Conservation (phyloP, 139 green algal species). For the Chlorokybus atmophyticus region DNA sequence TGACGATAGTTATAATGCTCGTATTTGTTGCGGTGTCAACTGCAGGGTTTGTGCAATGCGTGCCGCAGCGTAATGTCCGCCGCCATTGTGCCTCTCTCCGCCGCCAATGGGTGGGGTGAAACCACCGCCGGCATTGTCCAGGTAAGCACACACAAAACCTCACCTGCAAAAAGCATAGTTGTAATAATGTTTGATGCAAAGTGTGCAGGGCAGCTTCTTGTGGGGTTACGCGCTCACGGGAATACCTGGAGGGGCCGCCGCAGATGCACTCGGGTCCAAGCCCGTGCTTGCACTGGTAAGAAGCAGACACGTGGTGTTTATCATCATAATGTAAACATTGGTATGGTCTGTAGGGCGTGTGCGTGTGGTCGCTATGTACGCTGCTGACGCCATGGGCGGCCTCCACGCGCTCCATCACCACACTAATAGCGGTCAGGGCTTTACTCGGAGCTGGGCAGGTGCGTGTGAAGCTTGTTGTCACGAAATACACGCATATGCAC, state of each 20-base stretch:
- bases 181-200: no score
- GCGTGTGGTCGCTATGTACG: conserved; percentile 66
- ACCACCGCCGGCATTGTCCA: conserved; percentile 57
- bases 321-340: no score
- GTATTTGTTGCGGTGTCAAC: no score
- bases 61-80: conserved; percentile 86
- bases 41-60: conserved; percentile 99
- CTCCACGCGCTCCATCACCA: conserved; percentile 18
- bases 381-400: conserved; percentile 67
- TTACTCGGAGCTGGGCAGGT: no score
- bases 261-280: conserved; percentile 63
- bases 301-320: no score
- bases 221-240: conserved; percentile 85
- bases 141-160: no score
- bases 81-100: conserved; percentile 78
- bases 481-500: no score
- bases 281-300: conserved; percentile 62
- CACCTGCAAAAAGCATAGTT: no score
- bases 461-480: no score
- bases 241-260: conserved; percentile 66
- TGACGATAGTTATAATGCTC: no score
- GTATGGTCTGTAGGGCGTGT: no score
- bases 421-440: not conserved
- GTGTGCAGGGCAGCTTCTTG: conserved; percentile 81
- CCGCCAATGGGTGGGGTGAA: conserved; percentile 65